phyloP scores from a whole-genome alignment of 1,284 basidiomycete genomes.

The Cutaneotrichosporon mucoides region DNA sequence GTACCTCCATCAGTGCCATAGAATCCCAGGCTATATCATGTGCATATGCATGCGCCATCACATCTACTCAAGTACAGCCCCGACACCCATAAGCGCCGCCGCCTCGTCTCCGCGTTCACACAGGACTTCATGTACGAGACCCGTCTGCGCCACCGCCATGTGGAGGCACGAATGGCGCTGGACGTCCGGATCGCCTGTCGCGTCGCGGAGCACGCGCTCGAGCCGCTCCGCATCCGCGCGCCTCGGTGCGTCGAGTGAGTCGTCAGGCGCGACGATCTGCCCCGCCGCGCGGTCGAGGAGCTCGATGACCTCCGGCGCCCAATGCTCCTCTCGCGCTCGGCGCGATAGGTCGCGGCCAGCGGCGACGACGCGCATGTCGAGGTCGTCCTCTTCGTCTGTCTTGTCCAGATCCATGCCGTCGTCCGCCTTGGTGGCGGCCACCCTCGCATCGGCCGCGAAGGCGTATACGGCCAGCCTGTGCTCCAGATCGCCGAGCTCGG shows the following conservation, averaged over 20 bases:
- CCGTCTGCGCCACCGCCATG: slow-evolving; percentile 17
- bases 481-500: neutral
- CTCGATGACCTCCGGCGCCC: neutral
- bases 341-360: slow-evolving; percentile 5
- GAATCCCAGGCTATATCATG: no score
- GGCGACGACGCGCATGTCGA: neutral
- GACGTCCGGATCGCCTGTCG: slow-evolving; percentile 3
- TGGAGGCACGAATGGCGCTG: slow-evolving; percentile 9
- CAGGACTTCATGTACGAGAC: slow-evolving; percentile 14
- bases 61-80: slow-evolving; percentile 3
- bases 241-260: neutral
- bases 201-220: slow-evolving; percentile 6
- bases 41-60: neutral
- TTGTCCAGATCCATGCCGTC: neutral
- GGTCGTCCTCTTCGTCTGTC: neutral
- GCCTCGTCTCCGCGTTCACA: slow-evolving; percentile 10
- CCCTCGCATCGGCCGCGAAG: slow-evolving; percentile 1
- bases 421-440: neutral
- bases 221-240: slow-evolving; percentile 5
- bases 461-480: slow-evolving; percentile 7
- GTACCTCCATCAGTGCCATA: no score
- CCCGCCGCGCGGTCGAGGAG: slow-evolving; percentile 9
- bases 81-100: slow-evolving; percentile 12
- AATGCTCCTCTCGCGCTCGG: slow-evolving; percentile 1
- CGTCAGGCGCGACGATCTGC: slow-evolving; percentile 3